Evolutionary conservation across 176 grass and related monocot genomes (phyloP).

Genomic region (Carex kokanica): DNA sequence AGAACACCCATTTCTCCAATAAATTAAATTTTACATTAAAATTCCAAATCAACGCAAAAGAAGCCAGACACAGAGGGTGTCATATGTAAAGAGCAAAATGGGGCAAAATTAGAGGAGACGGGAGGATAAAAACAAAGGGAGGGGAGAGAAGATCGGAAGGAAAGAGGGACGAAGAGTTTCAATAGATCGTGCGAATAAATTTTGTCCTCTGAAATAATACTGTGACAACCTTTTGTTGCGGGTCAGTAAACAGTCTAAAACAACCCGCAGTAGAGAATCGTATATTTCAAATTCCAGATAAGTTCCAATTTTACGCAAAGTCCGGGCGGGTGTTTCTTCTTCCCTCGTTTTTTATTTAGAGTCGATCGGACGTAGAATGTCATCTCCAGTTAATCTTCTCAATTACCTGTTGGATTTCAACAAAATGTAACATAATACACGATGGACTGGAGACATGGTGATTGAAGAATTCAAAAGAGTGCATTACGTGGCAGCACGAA

Average conservation of each 20-base stretch:
- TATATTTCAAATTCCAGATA: background rate
- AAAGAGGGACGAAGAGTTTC: conserved; percentile 1
- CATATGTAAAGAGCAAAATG: background rate
- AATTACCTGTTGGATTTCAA: background rate
- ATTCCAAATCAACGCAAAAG: background rate
- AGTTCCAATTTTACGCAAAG: background rate
- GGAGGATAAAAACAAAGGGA: no score
- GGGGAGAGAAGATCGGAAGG: conserved; percentile 14
- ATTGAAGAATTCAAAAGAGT: background rate
- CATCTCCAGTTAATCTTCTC: background rate
- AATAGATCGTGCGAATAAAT: background rate
- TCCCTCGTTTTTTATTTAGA: background rate
- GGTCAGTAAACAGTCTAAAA: background rate
- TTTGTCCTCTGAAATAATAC: background rate
- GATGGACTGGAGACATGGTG: background rate
- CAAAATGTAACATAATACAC: background rate
- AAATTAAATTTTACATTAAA: conserved; percentile 1
- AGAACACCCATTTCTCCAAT: conserved; percentile 24
- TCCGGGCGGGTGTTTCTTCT: conserved; percentile 12
- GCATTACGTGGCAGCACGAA: background rate
- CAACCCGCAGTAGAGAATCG: background rate
- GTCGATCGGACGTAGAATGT: background rate
- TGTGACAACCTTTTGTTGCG: background rate
- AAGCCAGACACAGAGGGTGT: background rate
- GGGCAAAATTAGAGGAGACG: background rate